Base-by-base conservation (phyloP, 768 basidiomycete species). In the Boletus rufocinnamomeus region DNA sequence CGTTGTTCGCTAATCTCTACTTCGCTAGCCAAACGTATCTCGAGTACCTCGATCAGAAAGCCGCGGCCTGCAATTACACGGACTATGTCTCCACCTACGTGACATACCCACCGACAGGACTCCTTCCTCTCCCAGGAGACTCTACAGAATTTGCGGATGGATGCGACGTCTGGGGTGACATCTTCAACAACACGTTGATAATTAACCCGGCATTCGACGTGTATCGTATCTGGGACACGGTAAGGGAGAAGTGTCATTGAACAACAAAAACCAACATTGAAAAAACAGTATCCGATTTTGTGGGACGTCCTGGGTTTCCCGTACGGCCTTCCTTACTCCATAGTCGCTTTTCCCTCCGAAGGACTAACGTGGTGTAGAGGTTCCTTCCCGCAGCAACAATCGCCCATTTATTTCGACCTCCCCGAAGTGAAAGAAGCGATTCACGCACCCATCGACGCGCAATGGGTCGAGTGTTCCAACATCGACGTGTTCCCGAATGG, bases 261-360 rank as follows among this genome's bases (percentile, higher is more conserved):
- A 1, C 5, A 25, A 27, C 17, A 30, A 43, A 45, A 30, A 30
- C 52, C 63, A 19, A 65, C 32, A 14, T 48, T 8, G 14, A 34
- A 4, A 9, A 30, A 5, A 11, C 45, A 78, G 62, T 89, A 76
- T 71, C 89, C 88, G 0, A 77, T 87, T 41, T 74, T 87, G 14
- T 91, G 87, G 89, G 89, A 91, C 59, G 88, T 90, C 6, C 84
- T 91, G 30, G 89, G 88, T 19, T 89, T 87, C 80, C 88, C 89
- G 84, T 88, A 64, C 35, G 83, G 69, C 2, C 11, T 34, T 27
- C 1, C 16, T 45, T 17, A 1, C 28, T n/a, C n/a, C 17, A 5
- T 9, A 8, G 2, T 21, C 7, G 0, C 17, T 43, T 19, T 48
- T 35, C 3, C 49, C 19, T 25, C 35, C 25, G 35, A 21, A 10